These are phyloP conservation scores for Blastobotrys capitulatus DNA, from an alignment of 1,139 yeast genomes.

Conservation along the genomic window DNA sequence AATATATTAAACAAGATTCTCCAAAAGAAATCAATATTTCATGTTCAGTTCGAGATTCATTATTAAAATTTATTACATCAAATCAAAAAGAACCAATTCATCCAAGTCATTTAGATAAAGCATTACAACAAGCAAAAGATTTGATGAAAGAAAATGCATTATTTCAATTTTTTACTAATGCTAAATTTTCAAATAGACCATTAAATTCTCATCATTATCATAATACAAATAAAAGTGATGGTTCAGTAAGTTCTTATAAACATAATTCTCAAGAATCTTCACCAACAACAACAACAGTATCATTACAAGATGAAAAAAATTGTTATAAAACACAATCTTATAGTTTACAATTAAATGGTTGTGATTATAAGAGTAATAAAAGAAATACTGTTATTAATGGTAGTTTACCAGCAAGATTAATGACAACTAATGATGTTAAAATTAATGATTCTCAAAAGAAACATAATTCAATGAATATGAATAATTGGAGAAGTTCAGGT, in stretches of 20 bases:
- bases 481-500: neutral
- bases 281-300: no score
- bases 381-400: neutral
- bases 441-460: neutral
- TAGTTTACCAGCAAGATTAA: neutral
- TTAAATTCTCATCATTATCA: neutral
- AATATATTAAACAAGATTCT: slow-evolving; percentile 28
- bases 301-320: no score
- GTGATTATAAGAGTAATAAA: no score
- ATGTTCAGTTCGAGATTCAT: slow-evolving; percentile 24
- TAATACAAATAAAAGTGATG: neutral
- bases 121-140: slow-evolving; percentile 27
- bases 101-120: slow-evolving; percentile 24
- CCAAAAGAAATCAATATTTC: slow-evolving; percentile 34
- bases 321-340: no score
- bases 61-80: slow-evolving; percentile 12
- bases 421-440: neutral
- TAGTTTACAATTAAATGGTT: no score
- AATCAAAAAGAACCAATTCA: slow-evolving; percentile 19
- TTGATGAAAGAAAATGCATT: slow-evolving; percentile 32
- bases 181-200: neutral
- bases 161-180: slow-evolving; percentile 19
- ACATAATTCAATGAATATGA: neutral
- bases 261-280: neutral
- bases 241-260: neutral